Base-by-base conservation (phyloP, 345 rosid genomes). In the Lepidium aucheri region DNA sequence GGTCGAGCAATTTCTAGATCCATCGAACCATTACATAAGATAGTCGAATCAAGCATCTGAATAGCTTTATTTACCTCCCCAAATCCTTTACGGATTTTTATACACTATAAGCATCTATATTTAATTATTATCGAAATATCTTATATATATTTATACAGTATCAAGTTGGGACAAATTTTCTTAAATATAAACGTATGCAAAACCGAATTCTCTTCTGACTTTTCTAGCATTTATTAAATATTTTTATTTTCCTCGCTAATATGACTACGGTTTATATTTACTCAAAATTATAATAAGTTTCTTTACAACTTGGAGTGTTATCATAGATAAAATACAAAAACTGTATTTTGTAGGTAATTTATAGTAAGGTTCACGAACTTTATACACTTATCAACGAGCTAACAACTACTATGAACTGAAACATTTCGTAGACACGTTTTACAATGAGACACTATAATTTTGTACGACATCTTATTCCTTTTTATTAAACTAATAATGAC, bases 1-100 rank as follows among this genome's bases (percentile, higher is more conserved):
- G 35, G 52, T 39, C 46, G 60, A 64, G 70, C 59, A 47, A 56
- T 56, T 65, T 65, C 58, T 50, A 65, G 70, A 72, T 65, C 55
- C 71, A 72, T 65, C 61, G 76, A 72, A 58, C 66, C 60, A 50
- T 64, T 65, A 64, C 59, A 38, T 32, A 38, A 55, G 20, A 10
- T 55, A 55, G 76, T 56, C 76, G 66, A 72, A 65, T 65, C 76
- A 57, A 72, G 71, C 71, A 72, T 72, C 55, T 39, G 39, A 16
- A 59, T 42, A 40, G 67, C 76, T 72, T 72, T 72, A 57, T 24
- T 51, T 72, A 34, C 52, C 40, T 65, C 16, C 18, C 55, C 55
- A 72, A 72, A 72, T 72, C 76, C 46, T 58, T 40, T 9, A 72
- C 52, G 55, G 67, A 58, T 49, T 65, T 28, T 57, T 65, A 49